Conservation (phyloP, 768 basidiomycete genomes). For the Paxillus ammoniavirescens region DNA sequence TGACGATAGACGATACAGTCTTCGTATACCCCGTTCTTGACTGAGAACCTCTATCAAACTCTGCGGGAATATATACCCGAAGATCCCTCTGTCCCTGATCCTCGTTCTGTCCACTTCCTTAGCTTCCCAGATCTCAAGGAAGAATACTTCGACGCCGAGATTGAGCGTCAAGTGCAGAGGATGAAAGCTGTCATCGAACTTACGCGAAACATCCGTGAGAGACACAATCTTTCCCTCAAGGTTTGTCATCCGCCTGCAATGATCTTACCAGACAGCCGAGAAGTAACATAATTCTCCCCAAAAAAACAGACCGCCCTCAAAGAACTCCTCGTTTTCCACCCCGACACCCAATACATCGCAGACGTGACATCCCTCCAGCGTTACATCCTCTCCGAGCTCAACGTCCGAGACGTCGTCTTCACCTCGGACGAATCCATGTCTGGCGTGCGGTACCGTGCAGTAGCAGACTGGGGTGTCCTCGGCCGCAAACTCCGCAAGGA, state of each 20-base stretch:
- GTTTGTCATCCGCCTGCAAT: slow-evolving; percentile 38
- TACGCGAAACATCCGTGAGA: slow-evolving; percentile 84
- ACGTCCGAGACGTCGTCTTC: slow-evolving; percentile 87
- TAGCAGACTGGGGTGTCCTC: slow-evolving; percentile 93
- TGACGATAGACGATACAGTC: slow-evolving; percentile 50
- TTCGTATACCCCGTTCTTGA: slow-evolving; percentile 97
- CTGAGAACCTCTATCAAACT: slow-evolving; percentile 94
- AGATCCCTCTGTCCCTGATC: slow-evolving; percentile 66
- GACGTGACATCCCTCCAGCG: slow-evolving; percentile 82
- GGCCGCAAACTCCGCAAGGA: slow-evolving; percentile 94
- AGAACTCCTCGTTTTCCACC: slow-evolving; percentile 92
- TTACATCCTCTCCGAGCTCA: slow-evolving; percentile 93
- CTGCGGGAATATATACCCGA: slow-evolving; percentile 83
- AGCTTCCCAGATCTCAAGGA: slow-evolving; percentile 91
- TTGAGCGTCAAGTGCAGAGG: slow-evolving; percentile 91
- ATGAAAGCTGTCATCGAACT: slow-evolving; percentile 97
- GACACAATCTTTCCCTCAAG: slow-evolving; percentile 85
- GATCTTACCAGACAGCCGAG: not conserved
- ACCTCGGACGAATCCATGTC: slow-evolving; percentile 84
- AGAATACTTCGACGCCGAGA: slow-evolving; percentile 91
- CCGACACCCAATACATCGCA: slow-evolving; percentile 75
- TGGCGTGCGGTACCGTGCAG: slow-evolving; percentile 86
- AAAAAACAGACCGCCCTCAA: slow-evolving; percentile 76
- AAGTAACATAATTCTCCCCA: not conserved
- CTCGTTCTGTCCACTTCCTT: slow-evolving; percentile 93